phyloP scores from a whole-genome alignment of 148 eudicot genomes.

The Fagopyrum tataricum region DNA sequence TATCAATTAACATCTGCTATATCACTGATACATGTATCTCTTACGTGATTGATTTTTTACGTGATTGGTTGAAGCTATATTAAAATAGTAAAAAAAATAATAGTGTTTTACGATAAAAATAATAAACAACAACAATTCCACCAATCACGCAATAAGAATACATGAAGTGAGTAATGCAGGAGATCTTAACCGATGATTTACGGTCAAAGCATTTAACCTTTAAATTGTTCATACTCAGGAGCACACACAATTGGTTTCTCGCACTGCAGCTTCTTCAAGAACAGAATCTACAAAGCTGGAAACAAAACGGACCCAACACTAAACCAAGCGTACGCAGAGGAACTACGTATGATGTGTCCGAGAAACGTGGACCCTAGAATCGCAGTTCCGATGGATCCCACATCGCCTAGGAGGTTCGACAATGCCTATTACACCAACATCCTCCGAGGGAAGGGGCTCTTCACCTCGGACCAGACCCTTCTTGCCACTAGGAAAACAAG shows the following conservation, averaged over 20 bases:
- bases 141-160: too few relatives aligned
- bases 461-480: conserved; percentile 58
- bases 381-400: conserved; percentile 66
- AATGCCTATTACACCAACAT: conserved; percentile 56
- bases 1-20: too few relatives aligned
- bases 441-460: conserved; percentile 46
- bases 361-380: conserved; percentile 48
- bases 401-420: conserved; percentile 56
- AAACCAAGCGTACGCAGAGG: conserved; percentile 36
- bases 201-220: too few relatives aligned
- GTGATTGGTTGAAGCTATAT: too few relatives aligned
- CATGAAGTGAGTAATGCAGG: too few relatives aligned
- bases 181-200: too few relatives aligned
- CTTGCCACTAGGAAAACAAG: conserved; percentile 40
- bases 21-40: too few relatives aligned
- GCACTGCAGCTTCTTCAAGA: conserved; percentile 54
- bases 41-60: too few relatives aligned
- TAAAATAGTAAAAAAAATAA: too few relatives aligned
- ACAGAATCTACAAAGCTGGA: conserved; percentile 42
- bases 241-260: conserved; percentile 83
- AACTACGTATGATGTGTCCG: conserved; percentile 51
- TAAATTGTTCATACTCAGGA: conserved; percentile 20
- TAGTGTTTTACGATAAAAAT: too few relatives aligned
- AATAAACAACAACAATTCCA: too few relatives aligned
- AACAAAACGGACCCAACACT: conserved; percentile 52